Evolutionary conservation across 2,329 filamentous ascomycete species (phyloP).

Genomic region (Colletotrichum viniferum): DNA sequence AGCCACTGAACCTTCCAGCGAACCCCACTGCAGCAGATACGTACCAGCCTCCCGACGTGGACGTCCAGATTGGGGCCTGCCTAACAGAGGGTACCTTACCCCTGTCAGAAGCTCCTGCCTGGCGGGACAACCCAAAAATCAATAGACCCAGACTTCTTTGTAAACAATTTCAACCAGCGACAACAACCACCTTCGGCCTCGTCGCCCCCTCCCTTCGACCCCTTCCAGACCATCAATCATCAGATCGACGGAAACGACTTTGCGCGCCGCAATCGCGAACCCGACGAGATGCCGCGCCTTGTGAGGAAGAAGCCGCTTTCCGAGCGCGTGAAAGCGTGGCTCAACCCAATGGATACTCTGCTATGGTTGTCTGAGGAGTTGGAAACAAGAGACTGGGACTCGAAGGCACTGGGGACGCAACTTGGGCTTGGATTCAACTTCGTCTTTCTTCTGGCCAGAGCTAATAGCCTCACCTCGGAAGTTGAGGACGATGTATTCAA

Average conservation of each 20-base stretch:
- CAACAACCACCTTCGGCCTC: background rate
- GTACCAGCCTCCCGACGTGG: background rate
- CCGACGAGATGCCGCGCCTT: slow-evolving; percentile 69
- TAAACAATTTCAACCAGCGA: slow-evolving; percentile 14
- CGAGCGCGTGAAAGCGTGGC: slow-evolving; percentile 79
- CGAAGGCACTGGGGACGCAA: slow-evolving; percentile 76
- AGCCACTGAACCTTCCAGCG: background rate
- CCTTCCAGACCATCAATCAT: background rate
- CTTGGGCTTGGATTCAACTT: slow-evolving; percentile 80
- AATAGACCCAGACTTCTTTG: slow-evolving; percentile 19
- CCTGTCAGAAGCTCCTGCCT: slow-evolving; percentile 8
- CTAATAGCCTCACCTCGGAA: slow-evolving; percentile 66
- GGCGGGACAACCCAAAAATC: slow-evolving; percentile 19
- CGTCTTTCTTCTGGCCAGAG: slow-evolving; percentile 79
- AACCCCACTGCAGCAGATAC: background rate
- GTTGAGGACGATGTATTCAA: slow-evolving; percentile 83
- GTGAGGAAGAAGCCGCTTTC: slow-evolving; percentile 80
- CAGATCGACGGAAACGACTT: background rate
- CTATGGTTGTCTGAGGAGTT: slow-evolving; percentile 93
- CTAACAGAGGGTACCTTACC: background rate
- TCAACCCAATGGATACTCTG: slow-evolving; percentile 88
- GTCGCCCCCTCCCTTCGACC: background rate
- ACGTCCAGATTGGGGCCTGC: background rate
- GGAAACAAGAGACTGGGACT: slow-evolving; percentile 90
- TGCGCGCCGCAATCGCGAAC: background rate